Evolutionary conservation across 345 rosid genomes (phyloP).

Genomic region (Kandelia obovata): DNA sequence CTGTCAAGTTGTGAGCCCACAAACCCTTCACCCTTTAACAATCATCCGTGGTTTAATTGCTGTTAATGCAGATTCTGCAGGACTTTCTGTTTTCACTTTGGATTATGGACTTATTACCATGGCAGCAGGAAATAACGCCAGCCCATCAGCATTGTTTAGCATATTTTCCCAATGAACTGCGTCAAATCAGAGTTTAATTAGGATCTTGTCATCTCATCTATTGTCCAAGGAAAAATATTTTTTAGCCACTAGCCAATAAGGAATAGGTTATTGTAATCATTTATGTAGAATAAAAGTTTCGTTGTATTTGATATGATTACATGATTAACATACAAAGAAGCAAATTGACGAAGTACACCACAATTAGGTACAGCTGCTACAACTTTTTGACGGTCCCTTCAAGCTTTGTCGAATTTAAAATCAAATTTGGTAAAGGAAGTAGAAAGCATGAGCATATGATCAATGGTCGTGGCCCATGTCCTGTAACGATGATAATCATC

Average conservation of each 20-base stretch:
- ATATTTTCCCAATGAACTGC: too few relatives aligned
- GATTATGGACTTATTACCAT: too few relatives aligned
- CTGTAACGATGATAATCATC: conserved; percentile 66
- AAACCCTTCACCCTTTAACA: neutral
- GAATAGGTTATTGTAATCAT: neutral
- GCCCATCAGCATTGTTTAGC: neutral
- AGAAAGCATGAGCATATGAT: conserved; percentile 65
- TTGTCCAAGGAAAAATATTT: too few relatives aligned
- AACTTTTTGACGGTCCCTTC: neutral
- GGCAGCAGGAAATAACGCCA: neutral
- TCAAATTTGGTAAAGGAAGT: conserved; percentile 46
- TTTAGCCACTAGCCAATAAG: too few relatives aligned
- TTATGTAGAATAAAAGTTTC: neutral
- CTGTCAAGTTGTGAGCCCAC: neutral
- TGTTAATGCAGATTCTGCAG: neutral
- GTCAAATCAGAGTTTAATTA: too few relatives aligned
- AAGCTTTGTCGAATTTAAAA: conserved; percentile 45
- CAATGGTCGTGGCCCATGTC: conserved; percentile 65
- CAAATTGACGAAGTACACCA: neutral
- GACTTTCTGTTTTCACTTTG: too few relatives aligned
- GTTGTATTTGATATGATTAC: conserved; percentile 18
- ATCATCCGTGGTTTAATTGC: neutral
- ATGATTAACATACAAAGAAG: conserved; percentile 10
- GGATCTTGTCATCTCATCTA: too few relatives aligned
- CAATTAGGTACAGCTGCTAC: neutral